Conservation (phyloP, 2,329 filamentous ascomycete species). For the Fusarium sarcochroum region DNA sequence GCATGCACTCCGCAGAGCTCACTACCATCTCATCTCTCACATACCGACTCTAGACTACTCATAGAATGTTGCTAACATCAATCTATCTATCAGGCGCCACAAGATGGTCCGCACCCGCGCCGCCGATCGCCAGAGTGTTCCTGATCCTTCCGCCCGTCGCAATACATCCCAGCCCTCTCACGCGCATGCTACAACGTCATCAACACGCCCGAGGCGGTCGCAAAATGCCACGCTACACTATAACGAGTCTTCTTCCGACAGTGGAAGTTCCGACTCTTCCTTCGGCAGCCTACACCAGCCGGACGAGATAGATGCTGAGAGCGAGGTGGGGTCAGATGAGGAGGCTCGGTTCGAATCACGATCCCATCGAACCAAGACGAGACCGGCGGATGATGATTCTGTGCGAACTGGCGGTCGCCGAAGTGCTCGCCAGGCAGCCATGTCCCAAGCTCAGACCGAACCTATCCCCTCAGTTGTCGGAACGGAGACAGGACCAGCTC, state of each 20-base stretch:
- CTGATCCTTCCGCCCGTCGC: constrained; percentile 36
- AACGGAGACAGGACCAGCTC: not conserved
- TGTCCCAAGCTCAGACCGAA: constrained; percentile 8
- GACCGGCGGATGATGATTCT: not conserved
- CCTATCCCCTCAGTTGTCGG: not conserved
- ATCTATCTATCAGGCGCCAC: constrained; percentile 8
- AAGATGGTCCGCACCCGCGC: constrained; percentile 51
- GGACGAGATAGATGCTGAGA: constrained; percentile 29
- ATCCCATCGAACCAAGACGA: constrained; percentile 13
- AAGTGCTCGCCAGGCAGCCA: constrained; percentile 33
- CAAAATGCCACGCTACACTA: constrained; percentile 19
- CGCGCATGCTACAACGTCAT: constrained; percentile 12
- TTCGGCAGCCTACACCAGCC: constrained; percentile 14
- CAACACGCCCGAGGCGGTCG: constrained; percentile 37
- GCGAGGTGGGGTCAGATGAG: constrained; percentile 16
- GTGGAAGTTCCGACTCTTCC: constrained; percentile 30
- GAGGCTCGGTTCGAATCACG: constrained; percentile 14
- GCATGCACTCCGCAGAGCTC: not conserved
- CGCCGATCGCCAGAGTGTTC: constrained; percentile 30
- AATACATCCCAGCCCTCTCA: constrained; percentile 43
- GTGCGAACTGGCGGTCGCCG: constrained; percentile 17
- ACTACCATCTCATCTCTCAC: not conserved
- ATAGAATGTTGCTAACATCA: constrained; percentile 18
- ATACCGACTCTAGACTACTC: fast-evolving
- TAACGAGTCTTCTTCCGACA: constrained; percentile 30